Evolutionary conservation across 2,329 filamentous ascomycete species (phyloP), one percentile per base, ranked within the genome.

Genomic region (Daldinia eschscholtzii): DNA sequence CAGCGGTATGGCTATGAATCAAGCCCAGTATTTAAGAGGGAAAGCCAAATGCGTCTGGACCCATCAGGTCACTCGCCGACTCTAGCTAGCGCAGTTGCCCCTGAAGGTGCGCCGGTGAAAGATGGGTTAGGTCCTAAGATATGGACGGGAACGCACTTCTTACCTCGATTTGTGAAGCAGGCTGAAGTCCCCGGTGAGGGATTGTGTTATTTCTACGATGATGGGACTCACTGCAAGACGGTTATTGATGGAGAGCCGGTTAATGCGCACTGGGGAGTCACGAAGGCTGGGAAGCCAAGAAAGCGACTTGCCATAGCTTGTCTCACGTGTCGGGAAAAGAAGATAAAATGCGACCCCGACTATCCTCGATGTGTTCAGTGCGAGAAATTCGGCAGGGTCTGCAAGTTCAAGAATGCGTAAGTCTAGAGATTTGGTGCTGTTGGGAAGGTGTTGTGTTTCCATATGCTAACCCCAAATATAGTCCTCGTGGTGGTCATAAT

Each of bases 311-410:
- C 94, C 26, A 94, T 97, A 78, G 74, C 77, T 48, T 98, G 94
- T 77, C 86, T 97, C 65, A 96, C 93, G 12, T 98, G 94, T 79
- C 89, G 94, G 57, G 94, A 97, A 82, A 98, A 97, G 88, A 98
- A 97, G 85, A 97, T 98, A 82, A 97, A 97, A 80, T 98, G 94
- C 77, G 93, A 97, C 72, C 94, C 94, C 1, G 93, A 94, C 74
- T 91, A 89, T 72, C 92, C 92, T 42, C 93, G 93, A 73, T 98
- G 94, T 75, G 88, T 94, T 61, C 94, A 97, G 81, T 98, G 94
- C 79, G 92, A 96, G 78, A 97, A 97, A 82, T 95, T 95, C 77
- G 93, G 94, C 63, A 88, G 93, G 55, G 85, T 91, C 18, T 97
- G 94, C 87, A 91, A 91, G 80, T 94, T 93, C 77, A 92, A 93